phyloP scores from a whole-genome alignment of 257 asterid species.

The Asclepias syriaca region DNA sequence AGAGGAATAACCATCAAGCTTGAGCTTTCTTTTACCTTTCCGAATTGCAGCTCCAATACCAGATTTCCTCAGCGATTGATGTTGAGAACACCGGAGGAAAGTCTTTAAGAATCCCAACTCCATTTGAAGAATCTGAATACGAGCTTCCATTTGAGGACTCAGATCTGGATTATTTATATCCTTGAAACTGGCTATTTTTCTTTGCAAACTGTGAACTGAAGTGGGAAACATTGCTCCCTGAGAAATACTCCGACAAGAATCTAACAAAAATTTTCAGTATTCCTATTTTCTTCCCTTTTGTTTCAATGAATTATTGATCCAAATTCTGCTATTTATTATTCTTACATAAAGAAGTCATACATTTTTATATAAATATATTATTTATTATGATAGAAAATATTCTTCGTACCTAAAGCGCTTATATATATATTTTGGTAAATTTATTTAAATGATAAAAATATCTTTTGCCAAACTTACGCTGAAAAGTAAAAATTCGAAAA shows the following conservation, averaged over 20 bases:
- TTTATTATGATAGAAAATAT: no score
- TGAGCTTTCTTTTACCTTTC: neutral
- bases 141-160: neutral
- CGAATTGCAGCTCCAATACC: neutral
- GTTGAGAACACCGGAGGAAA: neutral
- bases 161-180: neutral
- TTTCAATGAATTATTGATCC: no score
- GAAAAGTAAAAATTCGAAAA: no score
- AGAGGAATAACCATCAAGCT: neutral
- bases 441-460: no score
- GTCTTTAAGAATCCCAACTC: neutral
- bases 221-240: neutral
- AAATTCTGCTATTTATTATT: no score
- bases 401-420: no score
- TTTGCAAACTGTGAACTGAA: neutral
- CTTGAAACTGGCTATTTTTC: neutral
- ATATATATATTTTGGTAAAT: no score
- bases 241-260: neutral
- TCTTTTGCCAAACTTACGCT: no score
- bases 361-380: no score
- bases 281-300: no score
- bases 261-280: no score
- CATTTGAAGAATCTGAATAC: neutral
- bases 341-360: no score
- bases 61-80: neutral